Evolutionary conservation across 768 basidiomycete genomes (phyloP).

Genomic region (Lentinus brumalis): DNA sequence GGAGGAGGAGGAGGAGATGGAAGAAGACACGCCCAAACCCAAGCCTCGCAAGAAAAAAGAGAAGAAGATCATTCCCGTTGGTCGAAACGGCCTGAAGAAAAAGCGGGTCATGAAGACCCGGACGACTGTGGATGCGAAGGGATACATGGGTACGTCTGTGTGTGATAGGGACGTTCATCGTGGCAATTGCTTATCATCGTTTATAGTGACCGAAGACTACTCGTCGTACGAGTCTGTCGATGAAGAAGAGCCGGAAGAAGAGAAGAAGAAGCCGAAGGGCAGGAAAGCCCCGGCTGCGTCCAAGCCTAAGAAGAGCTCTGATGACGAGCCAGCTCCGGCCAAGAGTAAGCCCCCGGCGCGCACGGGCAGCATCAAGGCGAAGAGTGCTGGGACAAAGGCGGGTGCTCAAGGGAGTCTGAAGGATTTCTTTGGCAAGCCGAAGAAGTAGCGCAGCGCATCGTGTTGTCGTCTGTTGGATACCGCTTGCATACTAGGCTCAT

Average conservation of each 20-base stretch:
- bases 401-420: slow-evolving; percentile 23
- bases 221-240: slow-evolving; percentile 80
- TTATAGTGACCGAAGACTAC: slow-evolving; percentile 72
- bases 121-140: slow-evolving; percentile 59
- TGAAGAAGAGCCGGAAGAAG: slow-evolving; percentile 49
- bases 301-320: slow-evolving; percentile 29
- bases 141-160: slow-evolving; percentile 63
- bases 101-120: slow-evolving; percentile 62
- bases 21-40: slow-evolving; percentile 25
- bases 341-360: slow-evolving; percentile 16
- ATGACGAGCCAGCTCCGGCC: slow-evolving; percentile 9
- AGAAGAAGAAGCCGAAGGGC: slow-evolving; percentile 3
- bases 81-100: slow-evolving; percentile 78
- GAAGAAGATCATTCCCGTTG: slow-evolving; percentile 71
- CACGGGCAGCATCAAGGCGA: slow-evolving; percentile 6
- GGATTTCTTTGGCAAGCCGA: slow-evolving; percentile 30
- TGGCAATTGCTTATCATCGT: neutral
- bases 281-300: slow-evolving; percentile 16
- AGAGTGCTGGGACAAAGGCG: slow-evolving; percentile 11
- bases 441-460: slow-evolving; percentile 5
- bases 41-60: slow-evolving; percentile 41
- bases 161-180: neutral
- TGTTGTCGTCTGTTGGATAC: neutral
- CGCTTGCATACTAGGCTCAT: too few species aligned
- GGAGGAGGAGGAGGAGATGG: slow-evolving; percentile 29